A percentile compares a stretch with the other conserved stretches of the same genome.
Conservation (phyloP, 768 basidiomycete species). For the Filobasidium wieringae region DNA sequence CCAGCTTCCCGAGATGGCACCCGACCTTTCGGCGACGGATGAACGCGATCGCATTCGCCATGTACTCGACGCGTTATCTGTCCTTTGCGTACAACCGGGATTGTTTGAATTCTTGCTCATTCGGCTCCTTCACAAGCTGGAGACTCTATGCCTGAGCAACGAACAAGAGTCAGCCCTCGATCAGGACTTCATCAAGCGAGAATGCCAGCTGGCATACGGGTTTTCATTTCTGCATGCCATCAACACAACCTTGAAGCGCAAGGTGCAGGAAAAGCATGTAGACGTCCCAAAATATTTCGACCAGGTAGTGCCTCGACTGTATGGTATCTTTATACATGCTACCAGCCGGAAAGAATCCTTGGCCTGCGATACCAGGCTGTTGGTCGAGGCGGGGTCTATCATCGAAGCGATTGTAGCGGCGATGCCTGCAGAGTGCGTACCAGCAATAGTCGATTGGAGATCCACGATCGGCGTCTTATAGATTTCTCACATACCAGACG, state of each 20-base stretch:
- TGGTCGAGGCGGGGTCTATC: conserved; percentile 55
- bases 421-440: too few relatives aligned
- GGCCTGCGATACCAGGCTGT: conserved; percentile 47
- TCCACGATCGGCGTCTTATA: too few relatives aligned
- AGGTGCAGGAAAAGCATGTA: conserved; percentile 47
- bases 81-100: conserved; percentile 57
- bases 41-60: conserved; percentile 59
- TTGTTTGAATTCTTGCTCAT: conserved; percentile 79
- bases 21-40: conserved; percentile 46
- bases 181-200: conserved; percentile 9
- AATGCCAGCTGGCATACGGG: conserved; percentile 67
- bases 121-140: conserved; percentile 63
- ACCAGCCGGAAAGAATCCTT: conserved; percentile 9
- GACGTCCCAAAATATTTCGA: conserved; percentile 77
- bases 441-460: too few relatives aligned
- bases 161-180: conserved; percentile 23
- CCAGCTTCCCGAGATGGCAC: conserved; percentile 58
- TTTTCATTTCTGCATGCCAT: conserved; percentile 69
- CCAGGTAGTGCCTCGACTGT: conserved; percentile 48
- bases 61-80: conserved; percentile 55
- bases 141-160: conserved; percentile 40
- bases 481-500: conserved; percentile 42
- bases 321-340: conserved; percentile 7
- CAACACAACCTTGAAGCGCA: conserved; percentile 49
- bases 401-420: too few relatives aligned